A percentile compares a stretch with the other conserved stretches of the same genome.
Evolutionary conservation across 495 filamentous ascomycete genomes (phyloP).

Genomic region (Hypoxylon crocopeplum): DNA sequence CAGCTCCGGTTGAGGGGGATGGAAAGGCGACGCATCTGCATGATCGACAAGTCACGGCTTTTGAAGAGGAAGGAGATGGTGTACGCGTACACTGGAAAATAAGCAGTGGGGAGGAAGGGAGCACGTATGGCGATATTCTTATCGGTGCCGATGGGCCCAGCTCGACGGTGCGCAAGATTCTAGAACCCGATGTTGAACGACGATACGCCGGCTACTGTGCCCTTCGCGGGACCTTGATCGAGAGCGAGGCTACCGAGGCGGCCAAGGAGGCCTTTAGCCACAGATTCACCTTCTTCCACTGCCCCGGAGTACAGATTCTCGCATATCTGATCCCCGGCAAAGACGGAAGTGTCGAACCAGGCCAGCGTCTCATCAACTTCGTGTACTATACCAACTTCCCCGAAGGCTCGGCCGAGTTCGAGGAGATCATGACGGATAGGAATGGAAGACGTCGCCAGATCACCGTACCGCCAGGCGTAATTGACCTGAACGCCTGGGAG

Average conservation of each 20-base stretch:
- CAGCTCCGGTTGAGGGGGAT: conserved; percentile 40
- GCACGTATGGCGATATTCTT: conserved; percentile 53
- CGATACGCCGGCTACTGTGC: conserved; percentile 65
- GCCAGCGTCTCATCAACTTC: conserved; percentile 59
- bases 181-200: conserved; percentile 53
- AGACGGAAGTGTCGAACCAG: conserved; percentile 54
- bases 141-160: conserved; percentile 64
- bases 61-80: conserved; percentile 48
- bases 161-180: conserved; percentile 57
- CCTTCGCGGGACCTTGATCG: conserved; percentile 59
- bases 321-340: conserved; percentile 62
- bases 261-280: conserved; percentile 32
- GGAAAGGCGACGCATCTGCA: conserved; percentile 54
- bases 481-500: conserved; percentile 49
- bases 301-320: conserved; percentile 51
- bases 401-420: conserved; percentile 50
- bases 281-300: conserved; percentile 55
- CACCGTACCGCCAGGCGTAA: conserved; percentile 59
- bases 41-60: conserved; percentile 53
- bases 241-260: conserved; percentile 42
- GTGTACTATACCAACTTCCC: conserved; percentile 66
- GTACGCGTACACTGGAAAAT: conserved; percentile 49
- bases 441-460: conserved; percentile 53
- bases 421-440: conserved; percentile 60
- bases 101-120: conserved; percentile 44